A percentile compares a stretch with the other conserved stretches of the same genome.
Evolutionary conservation across 768 basidiomycete species (phyloP).

Genomic region (Hygrophoropsis aurantiaca): DNA sequence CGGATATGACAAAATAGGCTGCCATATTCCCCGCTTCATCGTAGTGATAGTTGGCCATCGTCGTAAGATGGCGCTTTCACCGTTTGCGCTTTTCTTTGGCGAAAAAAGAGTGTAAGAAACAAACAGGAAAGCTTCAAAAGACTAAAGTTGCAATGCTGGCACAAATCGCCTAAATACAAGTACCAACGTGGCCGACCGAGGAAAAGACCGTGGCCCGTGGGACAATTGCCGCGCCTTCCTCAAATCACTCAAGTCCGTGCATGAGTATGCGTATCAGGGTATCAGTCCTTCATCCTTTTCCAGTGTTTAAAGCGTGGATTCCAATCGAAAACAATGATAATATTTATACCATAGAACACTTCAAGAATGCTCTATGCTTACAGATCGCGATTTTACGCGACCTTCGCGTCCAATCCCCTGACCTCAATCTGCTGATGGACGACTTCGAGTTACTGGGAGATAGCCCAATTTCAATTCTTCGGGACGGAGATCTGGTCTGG

Average conservation of each 20-base stretch:
- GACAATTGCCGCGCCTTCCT: not conserved
- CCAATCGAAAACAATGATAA: slow-evolving; percentile 22
- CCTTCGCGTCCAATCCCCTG: not conserved
- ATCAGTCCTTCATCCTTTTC: slow-evolving; percentile 47
- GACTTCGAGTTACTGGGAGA: slow-evolving; percentile 27
- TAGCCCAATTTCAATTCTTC: slow-evolving; percentile 22
- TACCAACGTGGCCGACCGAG: slow-evolving; percentile 9
- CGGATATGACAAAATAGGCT: slow-evolving; percentile 87
- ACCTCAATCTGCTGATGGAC: slow-evolving; percentile 22
- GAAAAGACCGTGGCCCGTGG: slow-evolving; percentile 5
- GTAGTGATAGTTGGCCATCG: slow-evolving; percentile 81
- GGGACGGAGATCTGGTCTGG: slow-evolving; percentile 29
- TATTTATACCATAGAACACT: slow-evolving; percentile 5
- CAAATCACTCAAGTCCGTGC: not conserved
- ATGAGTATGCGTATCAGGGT: slow-evolving; percentile 51
- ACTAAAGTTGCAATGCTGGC: no score
- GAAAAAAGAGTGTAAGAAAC: no score
- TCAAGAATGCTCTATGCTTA: slow-evolving; percentile 20
- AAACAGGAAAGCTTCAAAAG: no score
- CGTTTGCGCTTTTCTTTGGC: no score
- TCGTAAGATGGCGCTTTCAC: slow-evolving; percentile 12
- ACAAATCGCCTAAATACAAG: no score
- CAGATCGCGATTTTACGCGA: slow-evolving; percentile 11
- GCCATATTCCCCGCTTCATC: slow-evolving; percentile 87
- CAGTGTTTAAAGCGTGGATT: slow-evolving; percentile 54